phyloP scores from a whole-genome alignment of 2,329 filamentous ascomycete species.

The Tolypocladium guangdongense region DNA sequence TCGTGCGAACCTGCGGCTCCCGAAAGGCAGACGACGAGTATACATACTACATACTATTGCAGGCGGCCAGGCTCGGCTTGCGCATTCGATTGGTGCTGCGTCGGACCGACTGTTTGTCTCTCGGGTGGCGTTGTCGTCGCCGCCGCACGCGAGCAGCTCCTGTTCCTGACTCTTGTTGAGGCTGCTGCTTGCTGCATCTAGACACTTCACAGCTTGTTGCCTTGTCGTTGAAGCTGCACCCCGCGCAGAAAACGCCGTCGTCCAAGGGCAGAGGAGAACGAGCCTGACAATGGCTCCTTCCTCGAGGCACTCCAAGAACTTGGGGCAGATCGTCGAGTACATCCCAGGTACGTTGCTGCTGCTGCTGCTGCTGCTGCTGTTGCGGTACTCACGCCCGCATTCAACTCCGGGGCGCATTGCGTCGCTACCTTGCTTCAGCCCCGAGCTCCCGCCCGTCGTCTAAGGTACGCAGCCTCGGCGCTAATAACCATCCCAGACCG shows the following conservation, averaged over 20 bases:
- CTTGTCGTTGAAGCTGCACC: neutral
- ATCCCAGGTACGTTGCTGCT: slow-evolving; percentile 62
- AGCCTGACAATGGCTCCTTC: slow-evolving; percentile 39
- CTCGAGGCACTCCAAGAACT: slow-evolving; percentile 41
- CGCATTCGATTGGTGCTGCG: too few relatives aligned
- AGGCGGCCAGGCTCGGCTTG: neutral
- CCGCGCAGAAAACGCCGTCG: neutral
- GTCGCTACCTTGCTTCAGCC: neutral
- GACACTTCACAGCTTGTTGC: too few relatives aligned
- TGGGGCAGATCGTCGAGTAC: slow-evolving; percentile 90
- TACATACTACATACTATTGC: neutral
- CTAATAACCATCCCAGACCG: slow-evolving; percentile 53
- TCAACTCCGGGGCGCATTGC: neutral
- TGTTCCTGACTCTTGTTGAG: neutral
- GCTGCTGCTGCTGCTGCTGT: slow-evolving; percentile 1
- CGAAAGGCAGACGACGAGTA: neutral
- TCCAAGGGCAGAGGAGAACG: slow-evolving; percentile 3
- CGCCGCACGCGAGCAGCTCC: neutral
- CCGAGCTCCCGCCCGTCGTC: neutral
- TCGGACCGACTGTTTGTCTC: too few relatives aligned
- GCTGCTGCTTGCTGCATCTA: neutral
- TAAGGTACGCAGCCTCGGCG: too few relatives aligned
- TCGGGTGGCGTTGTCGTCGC: too few relatives aligned
- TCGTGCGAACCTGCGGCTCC: neutral
- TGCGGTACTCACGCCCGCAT: too few relatives aligned